Percentiles rank a stretch among this genome's conserved stretches.
These are phyloP conservation scores for Przewalskia tangutica DNA, from an alignment of 257 asterid species.

Conservation along the genomic window DNA sequence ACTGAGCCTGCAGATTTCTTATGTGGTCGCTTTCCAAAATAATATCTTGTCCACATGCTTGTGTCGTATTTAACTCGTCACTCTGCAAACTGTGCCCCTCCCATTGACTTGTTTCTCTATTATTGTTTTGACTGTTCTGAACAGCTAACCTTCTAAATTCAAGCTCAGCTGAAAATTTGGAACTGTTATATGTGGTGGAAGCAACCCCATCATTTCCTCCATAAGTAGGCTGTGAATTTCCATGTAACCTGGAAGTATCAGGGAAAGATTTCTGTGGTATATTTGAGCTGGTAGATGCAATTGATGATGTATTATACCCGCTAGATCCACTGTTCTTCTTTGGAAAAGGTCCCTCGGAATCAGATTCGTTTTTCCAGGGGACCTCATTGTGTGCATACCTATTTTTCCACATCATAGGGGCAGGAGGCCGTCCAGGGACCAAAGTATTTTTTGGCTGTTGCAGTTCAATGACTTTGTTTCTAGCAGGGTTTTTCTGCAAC, in stretches of 20 bases:
- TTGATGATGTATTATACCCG: slow-evolving; percentile 29
- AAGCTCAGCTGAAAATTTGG: slow-evolving; percentile 25
- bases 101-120: slow-evolving; percentile 21
- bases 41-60: slow-evolving; percentile 14
- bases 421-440: slow-evolving; percentile 46
- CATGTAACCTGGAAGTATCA: slow-evolving; percentile 27
- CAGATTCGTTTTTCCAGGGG: slow-evolving; percentile 41
- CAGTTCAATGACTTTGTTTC: slow-evolving; percentile 43
- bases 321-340: slow-evolving; percentile 35
- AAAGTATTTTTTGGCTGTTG: slow-evolving; percentile 42
- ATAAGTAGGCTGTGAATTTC: slow-evolving; percentile 18
- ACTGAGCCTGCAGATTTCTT: slow-evolving; percentile 28
- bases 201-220: slow-evolving; percentile 21
- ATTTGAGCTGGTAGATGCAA: slow-evolving; percentile 39
- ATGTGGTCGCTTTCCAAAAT: slow-evolving; percentile 21
- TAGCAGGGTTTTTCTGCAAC: slow-evolving; percentile 34
- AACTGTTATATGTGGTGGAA: slow-evolving; percentile 18
- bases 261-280: slow-evolving; percentile 23
- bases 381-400: slow-evolving; percentile 52
- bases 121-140: slow-evolving; percentile 22
- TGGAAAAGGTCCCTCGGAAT: slow-evolving; percentile 29
- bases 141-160: slow-evolving; percentile 26
- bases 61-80: slow-evolving; percentile 20
- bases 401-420: slow-evolving; percentile 66
- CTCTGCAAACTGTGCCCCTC: slow-evolving; percentile 21